Base-by-base conservation (phyloP, 108 stramenopile genomes). In the Stephanodiscus minutulus region DNA sequence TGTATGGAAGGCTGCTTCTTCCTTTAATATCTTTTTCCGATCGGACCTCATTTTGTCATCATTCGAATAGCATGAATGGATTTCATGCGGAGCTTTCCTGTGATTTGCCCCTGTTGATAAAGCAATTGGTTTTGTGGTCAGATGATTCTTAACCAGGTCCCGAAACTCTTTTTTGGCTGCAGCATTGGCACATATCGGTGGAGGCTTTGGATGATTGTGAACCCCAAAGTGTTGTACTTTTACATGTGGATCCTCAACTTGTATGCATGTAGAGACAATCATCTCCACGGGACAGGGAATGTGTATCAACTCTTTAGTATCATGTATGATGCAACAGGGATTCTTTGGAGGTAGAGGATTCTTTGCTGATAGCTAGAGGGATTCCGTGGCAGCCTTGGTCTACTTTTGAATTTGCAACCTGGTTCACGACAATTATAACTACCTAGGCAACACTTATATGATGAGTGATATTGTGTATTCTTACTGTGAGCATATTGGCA, bases 151-250 rank as follows among this genome's bases (percentile, higher is more conserved):
- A 13, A 61, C 59, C 0, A 31, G 31, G 2, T 36, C 7, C 8
- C 36, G n/a, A 61, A 61, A 61, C 28, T 5, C 10, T 17, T 33
- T 36, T 17, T 33, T 18, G 29, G 18, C 33, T 8, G 12, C n/a
- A n/a, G 24, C 17, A 9, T 28, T 15, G 8, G 29, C 12, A 7
- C 18, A 5, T 11, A 61, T 61, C 11, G 27, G 31, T 3, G 25
- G 29, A 31, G 59, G 59, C 31, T 36, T 61, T 31, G 59, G 59
- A 35, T 61, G 59, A 9, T 18, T 18, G 10, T 61, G 59, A 27
- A 3, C 11, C 8, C 59, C 59, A 18, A 3, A 2, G 35, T 61
- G 27, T 9, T 28, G 0, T 12, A 61, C 18, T 5, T 33, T 13
- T 36, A 61, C 35, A 36, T 33, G 36, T 1, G 33, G 17, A 15